Base-by-base conservation (phyloP, 208 protist genomes). In the Acanthamoeba healyi region DNA sequence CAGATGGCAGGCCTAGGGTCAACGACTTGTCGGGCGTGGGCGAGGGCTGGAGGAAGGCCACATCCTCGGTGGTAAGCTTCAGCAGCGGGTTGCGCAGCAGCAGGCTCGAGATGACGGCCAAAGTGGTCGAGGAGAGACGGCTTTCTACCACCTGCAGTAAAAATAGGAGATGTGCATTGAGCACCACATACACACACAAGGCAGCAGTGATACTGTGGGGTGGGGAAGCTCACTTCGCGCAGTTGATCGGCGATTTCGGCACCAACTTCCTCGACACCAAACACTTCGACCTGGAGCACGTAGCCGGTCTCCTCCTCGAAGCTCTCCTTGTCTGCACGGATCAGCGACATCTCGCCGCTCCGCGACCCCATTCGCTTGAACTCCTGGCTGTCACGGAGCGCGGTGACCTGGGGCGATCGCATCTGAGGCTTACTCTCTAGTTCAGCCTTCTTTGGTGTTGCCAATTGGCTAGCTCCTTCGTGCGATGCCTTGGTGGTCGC, bases 21-120 rank as follows among this genome's bases (percentile, higher is more conserved):
- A 74, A 5, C 5, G 58, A 67, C 38, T 81, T 44, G 44, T 49
- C 88, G 26, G 88, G 88, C 3, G 32, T 3, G 61, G 40, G 58
- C 34, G 56, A 81, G 9, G 61, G 67, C 46, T 81, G 88, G 12
- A 93, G 40, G 40, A 93, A 93, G 10, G 88, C 63, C 58, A 93
- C 38, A 32, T 93, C 88, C 10, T 93, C 88, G 17, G 88, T 19
- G 15, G 88, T 93, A 19, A 93, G 67, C 70, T 93, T 93, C 32
- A 93, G 65, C 63, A 93, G 51, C 42, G 88, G 88, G 51, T 93
- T 93, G 40, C 88, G 88, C 65, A 93, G 46, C 65, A 93, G 46
- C 61, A 93, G 88, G 44, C 46, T 40, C 22, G 88, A 93, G 24
- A 93, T 93, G 29, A 93, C 67, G 1, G 88, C 40, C 17, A 93